Evolutionary conservation across 2,329 filamentous ascomycete species (phyloP), one percentile per base, ranked within the genome.

Genomic region (Dendryphion nanum): DNA sequence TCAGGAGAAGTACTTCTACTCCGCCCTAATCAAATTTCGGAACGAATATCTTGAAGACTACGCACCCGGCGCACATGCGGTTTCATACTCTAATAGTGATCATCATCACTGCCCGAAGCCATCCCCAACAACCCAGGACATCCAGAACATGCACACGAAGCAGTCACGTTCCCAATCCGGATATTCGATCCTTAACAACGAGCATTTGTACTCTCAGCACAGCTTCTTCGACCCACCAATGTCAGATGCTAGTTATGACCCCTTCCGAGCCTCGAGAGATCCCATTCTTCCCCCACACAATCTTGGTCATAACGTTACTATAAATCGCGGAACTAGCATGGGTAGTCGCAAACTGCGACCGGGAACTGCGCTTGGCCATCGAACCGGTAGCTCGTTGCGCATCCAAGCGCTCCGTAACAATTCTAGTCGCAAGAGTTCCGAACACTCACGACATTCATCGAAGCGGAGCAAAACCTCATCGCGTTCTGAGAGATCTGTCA

Each of bases 1-100:
- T 48, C 88, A 95, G 38, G 89, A 96, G 60, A 95, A 95, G 59
- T 77, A 91, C 50, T 96, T 97, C 65, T 98, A 97, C 65, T 85
- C 82, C 66, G 78, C 94, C 15, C 76, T 98, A 6, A 69, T 85
- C 48, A 85, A 84, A 62, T 94, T 95, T 62, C 80, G 87, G 30
- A 83, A 95, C 47, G 82, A 88, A 45, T 84, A 93, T 51, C 67
- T 95, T 2, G 90, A 97, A 61, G 87, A 95, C 57, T 97, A 93
- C 58, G 69, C 75, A 38, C 85, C 85, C 42, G 82, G 83, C 19
- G 79, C 86, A 16, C 71, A 70, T 42, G 59, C 61, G 21, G 64
- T 96, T 38, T 80, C 80, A n/a, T 86, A 93, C 59, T 95, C 91
- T 1, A 78, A 84, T 39, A 95, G 89, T 64, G 91, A 97, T 57